Evolutionary conservation across 495 filamentous ascomycete species (phyloP).

Genomic region (Aspergillus funiculosus): DNA sequence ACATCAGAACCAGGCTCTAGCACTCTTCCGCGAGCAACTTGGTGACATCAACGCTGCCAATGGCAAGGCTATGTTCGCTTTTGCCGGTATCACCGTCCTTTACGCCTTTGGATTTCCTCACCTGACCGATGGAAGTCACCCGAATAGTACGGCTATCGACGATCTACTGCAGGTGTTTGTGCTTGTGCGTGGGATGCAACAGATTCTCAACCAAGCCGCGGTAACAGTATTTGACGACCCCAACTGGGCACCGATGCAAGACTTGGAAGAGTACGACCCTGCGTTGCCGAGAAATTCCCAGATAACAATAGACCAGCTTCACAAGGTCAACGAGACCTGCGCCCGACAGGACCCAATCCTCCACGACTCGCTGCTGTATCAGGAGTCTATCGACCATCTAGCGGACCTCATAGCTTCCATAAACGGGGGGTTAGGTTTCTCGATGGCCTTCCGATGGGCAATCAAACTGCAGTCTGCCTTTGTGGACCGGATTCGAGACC

Average conservation of each 20-base stretch:
- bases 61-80: constrained; percentile 47
- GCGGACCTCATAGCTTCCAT: constrained; percentile 27
- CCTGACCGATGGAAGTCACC: constrained; percentile 29
- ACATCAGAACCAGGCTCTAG: constrained; percentile 45
- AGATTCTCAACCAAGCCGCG: constrained; percentile 32
- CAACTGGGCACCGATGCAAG: constrained; percentile 27
- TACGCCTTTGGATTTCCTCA: constrained; percentile 48
- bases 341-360: constrained; percentile 20
- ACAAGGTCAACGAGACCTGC: constrained; percentile 27
- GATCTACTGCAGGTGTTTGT: constrained; percentile 41
- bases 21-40: constrained; percentile 40
- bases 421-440: constrained; percentile 24
- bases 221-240: constrained; percentile 18
- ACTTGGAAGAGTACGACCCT: constrained; percentile 23
- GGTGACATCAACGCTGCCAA: constrained; percentile 38
- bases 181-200: constrained; percentile 41
- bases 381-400: constrained; percentile 30
- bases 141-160: constrained; percentile 32
- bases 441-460: constrained; percentile 37
- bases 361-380: constrained; percentile 34
- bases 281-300: constrained; percentile 20
- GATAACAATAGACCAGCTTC: constrained; percentile 20
- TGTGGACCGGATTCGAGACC: constrained; percentile 45
- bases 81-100: constrained; percentile 44
- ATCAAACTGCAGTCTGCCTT: constrained; percentile 47